Evolutionary conservation across 305 asterid genomes (phyloP).

Genomic region (Rubia tinctorum): DNA sequence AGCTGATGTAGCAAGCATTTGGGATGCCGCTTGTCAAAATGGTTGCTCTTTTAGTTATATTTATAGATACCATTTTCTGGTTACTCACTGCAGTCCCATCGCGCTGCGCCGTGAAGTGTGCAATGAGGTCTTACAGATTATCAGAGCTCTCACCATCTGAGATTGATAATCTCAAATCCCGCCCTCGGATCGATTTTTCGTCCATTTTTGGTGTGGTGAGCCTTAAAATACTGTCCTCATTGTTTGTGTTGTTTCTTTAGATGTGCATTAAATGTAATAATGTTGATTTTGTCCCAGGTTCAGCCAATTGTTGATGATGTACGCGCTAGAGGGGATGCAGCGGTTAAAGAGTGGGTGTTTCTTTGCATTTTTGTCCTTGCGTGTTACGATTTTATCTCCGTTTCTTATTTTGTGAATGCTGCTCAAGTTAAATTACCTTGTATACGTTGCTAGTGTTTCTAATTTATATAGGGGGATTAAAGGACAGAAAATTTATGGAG

Average conservation of each 20-base stretch:
- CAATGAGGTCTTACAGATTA: constrained; percentile 85
- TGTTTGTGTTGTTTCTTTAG: neutral
- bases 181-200: constrained; percentile 87
- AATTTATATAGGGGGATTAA: neutral
- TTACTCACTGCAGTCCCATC: constrained; percentile 38
- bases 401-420: constrained; percentile 8
- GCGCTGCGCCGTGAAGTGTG: constrained; percentile 43
- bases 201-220: constrained; percentile 83
- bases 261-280: neutral
- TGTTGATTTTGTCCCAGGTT: constrained; percentile 49
- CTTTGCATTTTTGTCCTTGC: neutral
- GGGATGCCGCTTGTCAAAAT: no score
- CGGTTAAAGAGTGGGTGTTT: constrained; percentile 87
- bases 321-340: constrained; percentile 83
- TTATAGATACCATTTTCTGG: neutral
- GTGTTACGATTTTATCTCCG: neutral
- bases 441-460: neutral
- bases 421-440: neutral
- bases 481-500: neutral
- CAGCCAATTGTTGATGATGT: constrained; percentile 95
- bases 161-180: constrained; percentile 85
- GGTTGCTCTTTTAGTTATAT: no score
- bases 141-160: constrained; percentile 71
- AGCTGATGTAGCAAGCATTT: no score
- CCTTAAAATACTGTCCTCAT: constrained; percentile 7